Conservation (phyloP, 495 filamentous ascomycete genomes). For the Talaromyces borbonicus region DNA sequence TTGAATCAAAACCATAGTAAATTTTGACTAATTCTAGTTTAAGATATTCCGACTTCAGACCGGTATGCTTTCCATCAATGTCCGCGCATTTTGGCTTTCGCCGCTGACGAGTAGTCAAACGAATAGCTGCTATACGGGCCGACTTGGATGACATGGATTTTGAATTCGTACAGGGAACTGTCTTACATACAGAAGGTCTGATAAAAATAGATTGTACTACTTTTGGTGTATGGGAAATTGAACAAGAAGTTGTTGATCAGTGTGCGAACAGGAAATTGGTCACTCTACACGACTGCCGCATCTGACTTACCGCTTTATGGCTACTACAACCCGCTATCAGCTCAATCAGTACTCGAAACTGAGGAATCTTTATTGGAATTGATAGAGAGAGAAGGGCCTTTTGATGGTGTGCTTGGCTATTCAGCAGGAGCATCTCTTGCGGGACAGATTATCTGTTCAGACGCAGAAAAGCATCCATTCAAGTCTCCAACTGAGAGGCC, state of each 20-base stretch:
- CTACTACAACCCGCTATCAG: constrained; percentile 8
- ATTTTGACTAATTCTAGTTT: neutral
- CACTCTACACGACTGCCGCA: constrained; percentile 7
- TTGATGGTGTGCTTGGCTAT: constrained; percentile 13
- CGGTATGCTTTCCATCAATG: no score
- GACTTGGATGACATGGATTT: constrained; percentile 12
- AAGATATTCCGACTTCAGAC: constrained; percentile 9
- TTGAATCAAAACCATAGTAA: neutral
- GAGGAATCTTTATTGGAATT: constrained; percentile 8
- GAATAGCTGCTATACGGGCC: constrained; percentile 9
- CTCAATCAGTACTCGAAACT: constrained; percentile 5
- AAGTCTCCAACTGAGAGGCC: constrained; percentile 4
- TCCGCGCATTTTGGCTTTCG: neutral
- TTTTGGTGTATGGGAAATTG: neutral
- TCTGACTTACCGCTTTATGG: constrained; percentile 9
- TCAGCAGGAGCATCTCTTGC: constrained; percentile 12
- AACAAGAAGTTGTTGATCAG: neutral
- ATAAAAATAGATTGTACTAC: neutral
- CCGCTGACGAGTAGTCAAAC: neutral
- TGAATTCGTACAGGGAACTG: constrained; percentile 11
- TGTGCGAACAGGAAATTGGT: constrained; percentile 3
- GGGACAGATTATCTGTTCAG: constrained; percentile 10
- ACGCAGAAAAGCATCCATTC: constrained; percentile 11
- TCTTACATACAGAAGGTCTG: constrained; percentile 11
- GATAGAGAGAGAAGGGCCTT: constrained; percentile 9